Conservation (phyloP, 129 eudicot species). For the Arctium lappa region DNA sequence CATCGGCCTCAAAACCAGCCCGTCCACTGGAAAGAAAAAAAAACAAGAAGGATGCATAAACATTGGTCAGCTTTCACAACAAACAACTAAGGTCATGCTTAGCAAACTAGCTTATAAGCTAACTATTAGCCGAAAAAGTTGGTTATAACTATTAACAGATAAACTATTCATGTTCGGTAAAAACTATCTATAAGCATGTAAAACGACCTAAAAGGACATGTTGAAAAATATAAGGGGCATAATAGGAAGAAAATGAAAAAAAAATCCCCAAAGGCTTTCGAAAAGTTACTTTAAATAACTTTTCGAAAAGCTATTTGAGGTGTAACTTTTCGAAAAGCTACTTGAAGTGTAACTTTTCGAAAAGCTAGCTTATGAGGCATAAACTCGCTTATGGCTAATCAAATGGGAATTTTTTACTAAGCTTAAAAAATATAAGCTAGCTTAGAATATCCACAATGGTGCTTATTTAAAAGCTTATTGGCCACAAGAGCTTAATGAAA, state of each 20-base stretch:
- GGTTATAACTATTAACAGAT: too few relatives aligned
- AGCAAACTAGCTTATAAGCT: too few relatives aligned
- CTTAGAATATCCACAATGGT: background rate
- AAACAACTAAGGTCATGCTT: background rate
- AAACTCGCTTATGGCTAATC: too few relatives aligned
- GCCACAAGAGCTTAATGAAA: background rate
- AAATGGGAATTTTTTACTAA: background rate
- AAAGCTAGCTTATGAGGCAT: too few relatives aligned
- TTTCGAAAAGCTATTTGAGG: background rate
- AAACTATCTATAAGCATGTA: background rate
- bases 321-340: background rate
- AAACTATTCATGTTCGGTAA: background rate
- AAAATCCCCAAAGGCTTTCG: background rate
- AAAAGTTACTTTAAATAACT: background rate
- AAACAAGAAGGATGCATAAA: background rate
- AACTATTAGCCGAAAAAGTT: too few relatives aligned
- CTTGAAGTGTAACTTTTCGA: too few relatives aligned
- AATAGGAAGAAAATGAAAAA: background rate
- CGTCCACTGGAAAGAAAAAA: conserved; percentile 49
- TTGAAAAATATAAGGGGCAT: background rate
- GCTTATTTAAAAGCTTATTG: background rate
- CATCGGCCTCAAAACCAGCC: conserved; percentile 64
- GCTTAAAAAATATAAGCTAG: background rate
- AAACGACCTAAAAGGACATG: background rate
- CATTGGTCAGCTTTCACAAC: background rate